Base-by-base conservation (phyloP, 202 grass and related monocot species). In the Carex arenaria region DNA sequence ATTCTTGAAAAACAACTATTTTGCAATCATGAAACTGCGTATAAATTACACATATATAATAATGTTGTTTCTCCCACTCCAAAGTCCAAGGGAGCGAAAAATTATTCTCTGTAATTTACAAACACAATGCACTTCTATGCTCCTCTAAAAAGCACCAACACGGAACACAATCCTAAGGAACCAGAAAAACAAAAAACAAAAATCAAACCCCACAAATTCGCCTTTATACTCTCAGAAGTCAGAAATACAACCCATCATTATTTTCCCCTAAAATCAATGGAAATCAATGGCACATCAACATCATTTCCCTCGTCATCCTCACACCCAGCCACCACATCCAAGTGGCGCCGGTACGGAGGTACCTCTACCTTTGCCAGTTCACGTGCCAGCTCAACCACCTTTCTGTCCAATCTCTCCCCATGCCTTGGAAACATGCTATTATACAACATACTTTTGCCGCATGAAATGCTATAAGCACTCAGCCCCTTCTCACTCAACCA, bases 381-480 rank as follows among this genome's bases (percentile, higher is more conserved):
- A 79, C 74, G 81, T 31, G 89, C 94, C 53, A 94, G 87, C 10
- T 97, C 90, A 6, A 71, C 81, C 19, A 97, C 85, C 81, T 97
- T 97, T 82, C 70, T 90, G 68, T 93, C 87, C 82, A 97, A 73
- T 45, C 94, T 70, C 19, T 97, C 94, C 83, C 87, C 90, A 87
- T 97, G 94, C 84, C 92, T 97, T 0, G 89, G 94, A 83, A 97
- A 93, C 94, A 97, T 97, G 61, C 92, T 94, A 70, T 97, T 97
- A 88, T 94, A 97, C 31, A 97, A 92, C 69, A 97, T 73, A 17
- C 92, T 91, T 19, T 92, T 89, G 31, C 94, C 92, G 0, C 90
- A 92, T 1, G 94, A 97, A 84, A 97, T 97, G 87, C 94, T 97
- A 82, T 97, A 97, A 0, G 94, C 94, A n/a, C 88, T 85, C 72